phyloP scores from a whole-genome alignment of 116 monocot genomes.

The Papilionanthe hybrid region DNA sequence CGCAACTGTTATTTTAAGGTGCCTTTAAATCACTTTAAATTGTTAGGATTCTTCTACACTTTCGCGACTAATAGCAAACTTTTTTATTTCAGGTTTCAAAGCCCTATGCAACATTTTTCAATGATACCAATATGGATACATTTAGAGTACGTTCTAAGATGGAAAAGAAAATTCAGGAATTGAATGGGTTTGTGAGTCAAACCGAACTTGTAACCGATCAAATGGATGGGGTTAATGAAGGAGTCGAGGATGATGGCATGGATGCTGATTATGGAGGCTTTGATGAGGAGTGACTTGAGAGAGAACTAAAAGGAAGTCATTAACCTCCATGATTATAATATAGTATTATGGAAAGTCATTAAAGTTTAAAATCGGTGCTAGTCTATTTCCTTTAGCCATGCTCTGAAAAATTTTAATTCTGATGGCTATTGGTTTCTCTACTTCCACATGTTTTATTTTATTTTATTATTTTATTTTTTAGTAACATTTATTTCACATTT shows the following conservation, averaged over 20 bases:
- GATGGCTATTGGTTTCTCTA: no score
- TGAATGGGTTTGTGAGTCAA: slow-evolving; percentile 9
- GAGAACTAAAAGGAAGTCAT: no score
- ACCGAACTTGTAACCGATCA: neutral
- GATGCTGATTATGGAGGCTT: slow-evolving; percentile 37
- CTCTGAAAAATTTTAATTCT: no score
- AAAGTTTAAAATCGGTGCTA: no score
- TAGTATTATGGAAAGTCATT: no score
- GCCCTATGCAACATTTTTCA: slow-evolving; percentile 71
- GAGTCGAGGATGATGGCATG: slow-evolving; percentile 23
- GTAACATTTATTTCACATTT: no score
- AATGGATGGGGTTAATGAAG: slow-evolving; percentile 6
- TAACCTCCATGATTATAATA: no score
- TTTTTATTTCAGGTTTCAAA: slow-evolving; percentile 56
- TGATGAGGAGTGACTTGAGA: slow-evolving; percentile 26
- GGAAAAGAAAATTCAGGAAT: slow-evolving; percentile 22
- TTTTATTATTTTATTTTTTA: no score
- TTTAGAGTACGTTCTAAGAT: slow-evolving; percentile 26
- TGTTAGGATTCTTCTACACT: neutral
- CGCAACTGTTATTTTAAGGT: slow-evolving; percentile 68
- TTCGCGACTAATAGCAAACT: neutral
- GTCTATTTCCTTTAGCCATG: no score
- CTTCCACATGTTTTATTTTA: no score
- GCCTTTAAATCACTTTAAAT: neutral
- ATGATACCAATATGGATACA: slow-evolving; percentile 43